These are phyloP conservation scores for Leccinum incarnatum DNA, from an alignment of 768 basidiomycete species.

Conservation along the genomic window DNA sequence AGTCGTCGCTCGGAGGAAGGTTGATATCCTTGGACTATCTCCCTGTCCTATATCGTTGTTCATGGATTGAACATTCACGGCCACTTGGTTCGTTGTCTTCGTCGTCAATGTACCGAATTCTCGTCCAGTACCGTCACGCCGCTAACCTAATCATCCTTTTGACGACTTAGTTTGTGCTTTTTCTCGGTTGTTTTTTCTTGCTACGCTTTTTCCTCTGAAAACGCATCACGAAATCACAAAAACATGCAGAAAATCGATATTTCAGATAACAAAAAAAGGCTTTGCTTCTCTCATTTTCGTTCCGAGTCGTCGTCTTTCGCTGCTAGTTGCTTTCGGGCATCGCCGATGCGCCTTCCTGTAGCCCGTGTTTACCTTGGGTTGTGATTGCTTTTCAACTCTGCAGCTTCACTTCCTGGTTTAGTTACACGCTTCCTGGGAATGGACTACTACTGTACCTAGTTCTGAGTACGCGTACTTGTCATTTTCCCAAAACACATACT, in stretches of 20 bases:
- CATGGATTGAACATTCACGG: constrained; percentile 37
- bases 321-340: constrained; percentile 18
- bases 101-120: constrained; percentile 33
- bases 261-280: constrained; percentile 48
- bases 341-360: constrained; percentile 4
- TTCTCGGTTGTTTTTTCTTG: constrained; percentile 38
- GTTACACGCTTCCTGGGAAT: constrained; percentile 32
- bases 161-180: constrained; percentile 37
- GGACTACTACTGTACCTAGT: constrained; percentile 16
- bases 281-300: constrained; percentile 34
- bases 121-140: constrained; percentile 30
- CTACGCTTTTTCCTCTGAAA: constrained; percentile 34
- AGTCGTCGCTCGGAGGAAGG: constrained; percentile 27
- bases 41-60: constrained; percentile 30
- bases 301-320: constrained; percentile 1
- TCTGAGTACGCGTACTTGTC: constrained; percentile 17
- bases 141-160: constrained; percentile 36
- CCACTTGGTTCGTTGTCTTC: constrained; percentile 26
- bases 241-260: constrained; percentile 34
- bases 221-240: constrained; percentile 35
- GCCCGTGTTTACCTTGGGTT: constrained; percentile 3
- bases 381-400: constrained; percentile 26
- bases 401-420: constrained; percentile 38
- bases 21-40: constrained; percentile 34
- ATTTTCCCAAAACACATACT: constrained; percentile 1